These are phyloP conservation scores for Colletotrichum sublineola DNA, from an alignment of 2,329 filamentous ascomycete genomes.

Conservation along the genomic window DNA sequence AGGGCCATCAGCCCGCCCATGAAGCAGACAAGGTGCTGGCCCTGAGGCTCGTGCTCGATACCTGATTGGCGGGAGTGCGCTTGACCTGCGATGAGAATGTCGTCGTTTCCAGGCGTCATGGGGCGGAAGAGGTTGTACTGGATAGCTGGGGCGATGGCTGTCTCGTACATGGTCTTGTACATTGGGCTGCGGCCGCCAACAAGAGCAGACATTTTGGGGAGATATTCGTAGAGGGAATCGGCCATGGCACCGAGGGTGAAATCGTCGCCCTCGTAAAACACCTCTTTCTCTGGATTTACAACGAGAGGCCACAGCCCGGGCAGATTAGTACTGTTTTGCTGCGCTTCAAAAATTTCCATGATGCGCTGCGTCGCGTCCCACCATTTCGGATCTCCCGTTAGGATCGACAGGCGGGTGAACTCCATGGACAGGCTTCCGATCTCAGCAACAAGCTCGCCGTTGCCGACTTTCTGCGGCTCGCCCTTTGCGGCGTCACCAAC, in stretches of 20 bases:
- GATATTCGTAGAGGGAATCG: constrained; percentile 72
- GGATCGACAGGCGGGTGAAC: constrained; percentile 78
- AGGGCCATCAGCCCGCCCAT: constrained; percentile 78
- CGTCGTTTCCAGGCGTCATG: constrained; percentile 70
- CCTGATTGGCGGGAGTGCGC: constrained; percentile 23
- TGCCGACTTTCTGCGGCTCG: constrained; percentile 42
- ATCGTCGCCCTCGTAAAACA: constrained; percentile 52
- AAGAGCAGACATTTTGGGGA: constrained; percentile 73
- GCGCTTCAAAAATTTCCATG: constrained; percentile 74
- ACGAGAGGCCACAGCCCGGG: constrained; percentile 82
- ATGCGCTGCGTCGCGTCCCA: constrained; percentile 83
- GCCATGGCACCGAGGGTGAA: constrained; percentile 68
- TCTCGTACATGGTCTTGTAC: constrained; percentile 74
- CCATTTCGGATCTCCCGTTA: constrained; percentile 78
- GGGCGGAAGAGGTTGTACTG: constrained; percentile 78
- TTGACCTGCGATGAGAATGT: constrained; percentile 68
- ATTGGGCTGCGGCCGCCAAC: constrained; percentile 72
- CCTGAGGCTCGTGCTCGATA: constrained; percentile 58
- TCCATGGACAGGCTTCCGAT: constrained; percentile 78
- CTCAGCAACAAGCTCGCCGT: constrained; percentile 65
- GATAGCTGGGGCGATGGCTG: constrained; percentile 70
- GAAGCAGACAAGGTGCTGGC: constrained; percentile 77
- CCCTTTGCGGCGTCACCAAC: constrained; percentile 47
- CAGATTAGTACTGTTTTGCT: constrained; percentile 76
- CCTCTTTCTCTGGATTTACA: constrained; percentile 70